These are phyloP conservation scores for Bipolaris gigantea DNA, from an alignment of 2,329 filamentous ascomycete genomes.

Conservation along the genomic window DNA sequence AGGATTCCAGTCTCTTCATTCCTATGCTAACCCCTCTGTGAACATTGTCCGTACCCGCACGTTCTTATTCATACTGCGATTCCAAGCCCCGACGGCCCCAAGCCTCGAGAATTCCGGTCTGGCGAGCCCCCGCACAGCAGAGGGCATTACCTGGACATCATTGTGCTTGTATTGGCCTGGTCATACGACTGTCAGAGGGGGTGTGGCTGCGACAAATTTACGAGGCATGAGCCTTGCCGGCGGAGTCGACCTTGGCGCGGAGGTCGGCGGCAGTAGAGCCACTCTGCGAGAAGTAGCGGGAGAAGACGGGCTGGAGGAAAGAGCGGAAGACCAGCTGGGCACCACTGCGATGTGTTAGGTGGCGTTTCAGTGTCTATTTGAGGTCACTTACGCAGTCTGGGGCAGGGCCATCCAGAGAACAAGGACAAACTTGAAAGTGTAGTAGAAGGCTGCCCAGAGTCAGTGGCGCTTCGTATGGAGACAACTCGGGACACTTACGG, in stretches of 20 bases:
- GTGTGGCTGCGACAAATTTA: constrained; percentile 23
- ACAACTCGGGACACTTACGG: constrained; percentile 48
- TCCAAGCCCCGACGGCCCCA: constrained; percentile 38
- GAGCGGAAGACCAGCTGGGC: constrained; percentile 97
- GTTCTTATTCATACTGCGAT: constrained; percentile 25
- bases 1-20: constrained; percentile 28
- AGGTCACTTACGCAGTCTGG: constrained; percentile 74
- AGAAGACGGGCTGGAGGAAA: constrained; percentile 86
- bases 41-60: constrained; percentile 23
- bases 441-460: constrained; percentile 79
- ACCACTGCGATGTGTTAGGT: constrained; percentile 61
- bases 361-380: neutral
- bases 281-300: constrained; percentile 79
- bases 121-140: constrained; percentile 13
- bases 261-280: constrained; percentile 82
- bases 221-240: constrained; percentile 46
- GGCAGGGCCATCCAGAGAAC: constrained; percentile 97
- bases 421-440: constrained; percentile 98
- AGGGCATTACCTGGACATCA: constrained; percentile 7
- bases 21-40: constrained; percentile 22
- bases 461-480: constrained; percentile 8
- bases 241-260: constrained; percentile 81
- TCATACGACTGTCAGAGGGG: constrained; percentile 36
- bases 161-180: constrained; percentile 18
- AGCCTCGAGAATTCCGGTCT: constrained; percentile 13